Evolutionary conservation across 495 filamentous ascomycete species (phyloP).

Genomic region (Penicillium arizonense): DNA sequence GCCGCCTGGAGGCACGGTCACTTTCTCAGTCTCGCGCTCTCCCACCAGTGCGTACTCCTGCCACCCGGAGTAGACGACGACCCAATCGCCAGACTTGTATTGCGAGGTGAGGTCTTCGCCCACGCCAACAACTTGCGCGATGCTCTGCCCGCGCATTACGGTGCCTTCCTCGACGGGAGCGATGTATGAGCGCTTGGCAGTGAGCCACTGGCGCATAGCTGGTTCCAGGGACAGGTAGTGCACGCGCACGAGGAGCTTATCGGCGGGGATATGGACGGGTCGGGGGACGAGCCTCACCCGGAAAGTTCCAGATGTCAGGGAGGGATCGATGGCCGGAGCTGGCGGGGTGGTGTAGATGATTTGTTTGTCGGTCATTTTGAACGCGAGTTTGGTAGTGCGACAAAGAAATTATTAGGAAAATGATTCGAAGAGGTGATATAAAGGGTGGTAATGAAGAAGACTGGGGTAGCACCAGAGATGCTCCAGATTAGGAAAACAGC

Average conservation of each 20-base stretch:
- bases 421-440: too few species aligned
- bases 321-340: conserved; percentile 40
- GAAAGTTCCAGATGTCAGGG: conserved; percentile 49
- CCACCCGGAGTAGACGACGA: conserved; percentile 56
- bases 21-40: conserved; percentile 38
- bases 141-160: conserved; percentile 63
- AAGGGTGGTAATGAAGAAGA: too few species aligned
- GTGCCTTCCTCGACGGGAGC: conserved; percentile 63
- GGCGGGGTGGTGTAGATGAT: conserved; percentile 42
- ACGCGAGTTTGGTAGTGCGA: too few species aligned
- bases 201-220: conserved; percentile 76
- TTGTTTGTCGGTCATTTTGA: conserved; percentile 42
- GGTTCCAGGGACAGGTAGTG: conserved; percentile 75
- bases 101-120: conserved; percentile 33
- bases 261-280: conserved; percentile 46
- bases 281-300: conserved; percentile 44
- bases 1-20: conserved; percentile 45
- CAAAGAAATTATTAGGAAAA: too few species aligned
- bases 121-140: conserved; percentile 53
- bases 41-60: conserved; percentile 56
- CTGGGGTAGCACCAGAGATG: too few species aligned
- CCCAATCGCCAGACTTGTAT: conserved; percentile 52
- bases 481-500: too few species aligned
- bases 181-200: conserved; percentile 62
- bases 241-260: conserved; percentile 62